Percentiles rank a stretch among this genome's conserved stretches.
phyloP scores from a whole-genome alignment of 192 early-diverging fungal species.

The Entomortierella beljakovae region DNA sequence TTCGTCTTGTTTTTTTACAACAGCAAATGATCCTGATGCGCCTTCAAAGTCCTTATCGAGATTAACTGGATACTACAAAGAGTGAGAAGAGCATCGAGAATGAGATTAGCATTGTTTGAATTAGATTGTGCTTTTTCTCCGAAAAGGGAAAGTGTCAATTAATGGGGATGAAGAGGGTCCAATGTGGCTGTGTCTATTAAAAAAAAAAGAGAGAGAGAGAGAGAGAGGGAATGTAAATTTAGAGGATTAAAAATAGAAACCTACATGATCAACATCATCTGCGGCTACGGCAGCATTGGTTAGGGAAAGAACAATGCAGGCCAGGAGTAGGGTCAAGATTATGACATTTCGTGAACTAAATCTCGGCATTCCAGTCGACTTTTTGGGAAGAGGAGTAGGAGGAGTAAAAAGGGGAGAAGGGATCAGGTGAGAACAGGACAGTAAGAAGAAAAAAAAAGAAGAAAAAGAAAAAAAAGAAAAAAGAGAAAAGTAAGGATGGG shows the following conservation, averaged over 20 bases:
- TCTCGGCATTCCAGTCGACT: constrained; percentile 9
- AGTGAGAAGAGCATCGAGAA: neutral
- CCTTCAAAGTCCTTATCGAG: constrained; percentile 20
- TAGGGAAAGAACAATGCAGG: constrained; percentile 19
- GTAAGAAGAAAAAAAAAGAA: neutral
- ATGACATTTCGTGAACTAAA: constrained; percentile 9
- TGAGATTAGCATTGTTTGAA: neutral
- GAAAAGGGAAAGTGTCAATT: neutral
- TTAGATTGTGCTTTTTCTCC: neutral
- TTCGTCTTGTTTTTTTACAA: neutral
- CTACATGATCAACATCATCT: constrained; percentile 17
- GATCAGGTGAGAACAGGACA: neutral
- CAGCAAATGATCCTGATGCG: constrained; percentile 11
- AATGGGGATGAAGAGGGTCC: no score
- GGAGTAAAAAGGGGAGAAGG: neutral
- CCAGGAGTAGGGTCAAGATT: constrained; percentile 17
- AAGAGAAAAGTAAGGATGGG: no score
- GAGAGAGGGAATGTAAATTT: no score
- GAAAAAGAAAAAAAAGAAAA: constrained; percentile 2
- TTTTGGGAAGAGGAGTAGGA: neutral
- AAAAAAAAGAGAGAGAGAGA: no score
- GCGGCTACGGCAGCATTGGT: neutral
- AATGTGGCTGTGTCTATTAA: neutral
- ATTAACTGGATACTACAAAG: constrained; percentile 17
- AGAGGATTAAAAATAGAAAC: neutral